Evolutionary conservation across 139 green algal species (phyloP).

Genomic region (Coelastrella sp.): DNA sequence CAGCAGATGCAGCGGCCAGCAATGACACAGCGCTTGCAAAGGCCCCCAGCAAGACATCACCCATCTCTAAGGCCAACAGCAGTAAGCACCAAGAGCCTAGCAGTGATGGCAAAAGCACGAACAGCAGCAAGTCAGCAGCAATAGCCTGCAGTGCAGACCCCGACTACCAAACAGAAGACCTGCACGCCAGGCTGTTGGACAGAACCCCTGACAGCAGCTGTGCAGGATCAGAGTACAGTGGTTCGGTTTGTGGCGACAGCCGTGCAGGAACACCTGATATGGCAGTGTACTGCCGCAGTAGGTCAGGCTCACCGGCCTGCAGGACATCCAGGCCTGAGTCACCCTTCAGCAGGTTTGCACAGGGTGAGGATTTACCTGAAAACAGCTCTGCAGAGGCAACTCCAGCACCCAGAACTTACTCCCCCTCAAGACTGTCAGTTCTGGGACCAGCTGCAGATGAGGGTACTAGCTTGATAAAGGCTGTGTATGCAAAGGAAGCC

Average conservation of each 20-base stretch:
- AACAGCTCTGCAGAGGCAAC: not conserved
- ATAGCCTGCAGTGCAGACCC: not conserved
- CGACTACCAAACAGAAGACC: not conserved
- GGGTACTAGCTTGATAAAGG: not conserved
- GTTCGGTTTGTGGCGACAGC: not conserved
- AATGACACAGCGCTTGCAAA: not conserved
- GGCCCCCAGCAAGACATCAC: not conserved
- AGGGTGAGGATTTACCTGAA: not conserved
- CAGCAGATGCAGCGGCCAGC: not conserved
- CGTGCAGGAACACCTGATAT: not conserved
- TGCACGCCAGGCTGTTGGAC: conserved; percentile 2
- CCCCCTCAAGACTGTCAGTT: not conserved
- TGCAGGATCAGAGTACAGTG: not conserved
- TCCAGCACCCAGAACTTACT: too few relatives aligned
- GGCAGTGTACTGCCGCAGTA: not conserved
- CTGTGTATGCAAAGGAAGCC: not conserved
- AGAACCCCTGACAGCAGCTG: not conserved
- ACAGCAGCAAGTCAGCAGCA: not conserved
- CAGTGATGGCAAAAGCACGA: not conserved
- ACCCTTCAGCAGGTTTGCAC: conserved; percentile 23
- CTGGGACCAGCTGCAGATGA: not conserved
- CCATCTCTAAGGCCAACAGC: too few relatives aligned
- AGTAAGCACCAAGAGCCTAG: too few relatives aligned
- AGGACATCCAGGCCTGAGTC: not conserved
- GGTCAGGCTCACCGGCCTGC: not conserved